Conservation (phyloP, 1,284 basidiomycete species). For the Cutaneotrichosporon cavernicola region DNA sequence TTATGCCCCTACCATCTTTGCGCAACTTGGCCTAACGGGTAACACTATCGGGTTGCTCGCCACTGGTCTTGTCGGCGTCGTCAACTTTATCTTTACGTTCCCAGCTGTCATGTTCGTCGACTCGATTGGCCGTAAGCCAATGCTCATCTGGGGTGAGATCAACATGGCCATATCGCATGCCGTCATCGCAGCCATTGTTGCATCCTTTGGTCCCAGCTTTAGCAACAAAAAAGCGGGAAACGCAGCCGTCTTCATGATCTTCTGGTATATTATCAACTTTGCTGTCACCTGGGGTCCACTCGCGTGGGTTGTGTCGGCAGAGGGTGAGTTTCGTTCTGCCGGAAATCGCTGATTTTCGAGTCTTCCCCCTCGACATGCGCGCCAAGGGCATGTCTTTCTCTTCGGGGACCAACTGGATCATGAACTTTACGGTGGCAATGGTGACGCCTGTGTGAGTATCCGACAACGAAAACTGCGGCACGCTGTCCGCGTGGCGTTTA, state of each 20-base stretch:
- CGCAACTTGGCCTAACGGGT: conserved; percentile 24
- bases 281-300: conserved; percentile 51
- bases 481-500: no score
- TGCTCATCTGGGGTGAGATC: conserved; percentile 46
- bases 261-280: conserved; percentile 48
- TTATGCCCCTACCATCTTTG: conserved; percentile 18
- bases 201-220: conserved; percentile 20
- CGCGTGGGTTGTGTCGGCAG: conserved; percentile 50
- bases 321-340: conserved; percentile 17
- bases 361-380: conserved; percentile 51
- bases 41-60: conserved; percentile 66
- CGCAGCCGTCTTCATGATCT: conserved; percentile 31
- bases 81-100: conserved; percentile 53
- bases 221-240: conserved; percentile 21
- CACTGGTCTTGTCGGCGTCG: conserved; percentile 78
- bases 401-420: conserved; percentile 38
- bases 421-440: conserved; percentile 52
- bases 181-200: conserved; percentile 45
- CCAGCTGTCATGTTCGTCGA: conserved; percentile 52
- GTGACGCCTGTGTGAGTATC: conserved; percentile 23
- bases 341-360: conserved; percentile 7
- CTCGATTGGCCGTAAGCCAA: conserved; percentile 48
- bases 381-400: conserved; percentile 52
- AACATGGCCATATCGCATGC: conserved; percentile 51
- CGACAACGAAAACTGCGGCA: not conserved